Evolutionary conservation across 2,329 filamentous ascomycete species (phyloP), one percentile per base, ranked within the genome.

Genomic region (Stagonosporopsis chrysanthemi): DNA sequence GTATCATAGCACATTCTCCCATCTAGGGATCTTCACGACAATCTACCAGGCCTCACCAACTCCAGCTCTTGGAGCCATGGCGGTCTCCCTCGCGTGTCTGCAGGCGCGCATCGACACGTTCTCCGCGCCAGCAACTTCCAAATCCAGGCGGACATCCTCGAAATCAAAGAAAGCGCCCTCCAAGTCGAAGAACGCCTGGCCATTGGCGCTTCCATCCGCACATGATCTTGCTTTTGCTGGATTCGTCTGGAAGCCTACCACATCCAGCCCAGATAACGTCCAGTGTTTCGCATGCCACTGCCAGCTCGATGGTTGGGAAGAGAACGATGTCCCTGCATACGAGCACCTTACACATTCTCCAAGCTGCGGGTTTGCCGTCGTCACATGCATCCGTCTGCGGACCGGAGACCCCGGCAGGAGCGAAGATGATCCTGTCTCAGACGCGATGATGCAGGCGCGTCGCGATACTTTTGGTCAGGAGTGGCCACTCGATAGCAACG

Each of bases 251-350:
- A 86, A 88, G 59, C 94, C 95, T 2, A 86, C 85, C 14, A 82
- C 86, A 48, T 84, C 86, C 43, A 90, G 88, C 70, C 88, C 88
- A 35, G 95, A 99, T 76, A 98, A 98, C 75, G 91, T 91, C 44
- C 85, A 87, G 65, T 99, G 95, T 76, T 98, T 96, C 76, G 83
- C 92, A 35, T 99, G 95, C 79, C 81, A 87, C 61, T 90, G 91
- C 73, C 86, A 88, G 52, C 83, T 99, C 12, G 92, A 96, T 73
- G 93, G 92, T 58, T 99, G 95, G 95, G 94, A 98, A 69, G 83
- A 88, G 36, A 87, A 88, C 22, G 95, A 99, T 72, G 86, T 92
- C 58, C 91, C 95, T 0, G 81, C 96, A 4, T 83, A 84, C 46
- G 95, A 99, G 73, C 95, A 99, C 76, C 75, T 97, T 28, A 91